phyloP scores from a whole-genome alignment of 441 rosid species.

The Viola pubescens region DNA sequence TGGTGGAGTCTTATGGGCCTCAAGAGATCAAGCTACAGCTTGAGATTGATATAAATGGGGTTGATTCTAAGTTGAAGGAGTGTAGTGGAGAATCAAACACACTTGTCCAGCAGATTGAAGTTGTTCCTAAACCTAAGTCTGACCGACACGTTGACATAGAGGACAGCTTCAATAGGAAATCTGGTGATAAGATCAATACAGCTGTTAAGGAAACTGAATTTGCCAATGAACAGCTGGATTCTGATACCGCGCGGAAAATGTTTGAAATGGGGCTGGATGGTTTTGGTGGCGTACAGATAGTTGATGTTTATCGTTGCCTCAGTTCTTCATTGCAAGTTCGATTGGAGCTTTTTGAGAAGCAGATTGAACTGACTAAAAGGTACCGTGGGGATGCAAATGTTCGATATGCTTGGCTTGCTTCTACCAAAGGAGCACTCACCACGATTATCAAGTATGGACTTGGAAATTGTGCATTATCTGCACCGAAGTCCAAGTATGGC shows the following conservation, averaged over 20 bases:
- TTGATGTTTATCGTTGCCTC: slow-evolving; percentile 41
- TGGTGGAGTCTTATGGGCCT: slow-evolving; percentile 26
- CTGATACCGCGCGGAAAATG: slow-evolving; percentile 37
- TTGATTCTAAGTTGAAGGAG: slow-evolving; percentile 50
- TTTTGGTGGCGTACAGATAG: slow-evolving; percentile 32
- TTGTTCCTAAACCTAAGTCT: slow-evolving; percentile 29
- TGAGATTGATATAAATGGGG: slow-evolving; percentile 73
- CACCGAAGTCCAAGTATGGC: slow-evolving; percentile 51
- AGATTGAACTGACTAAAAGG: slow-evolving; percentile 53
- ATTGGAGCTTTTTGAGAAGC: slow-evolving; percentile 66
- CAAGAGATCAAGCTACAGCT: slow-evolving; percentile 75
- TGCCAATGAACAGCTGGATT: slow-evolving; percentile 28
- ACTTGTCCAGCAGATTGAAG: slow-evolving; percentile 37
- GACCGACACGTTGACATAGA: slow-evolving; percentile 28
- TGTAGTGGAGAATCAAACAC: slow-evolving; percentile 72
- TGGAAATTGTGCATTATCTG: slow-evolving; percentile 53
- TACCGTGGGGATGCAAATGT: slow-evolving; percentile 80
- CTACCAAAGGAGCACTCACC: slow-evolving; percentile 42
- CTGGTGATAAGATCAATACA: slow-evolving; percentile 38
- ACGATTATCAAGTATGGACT: slow-evolving; percentile 47
- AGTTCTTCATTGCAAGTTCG: slow-evolving; percentile 42
- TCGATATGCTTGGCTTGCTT: slow-evolving; percentile 84
- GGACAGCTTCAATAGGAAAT: slow-evolving; percentile 39
- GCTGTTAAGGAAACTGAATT: slow-evolving; percentile 22
- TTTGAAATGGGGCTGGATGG: slow-evolving; percentile 47